Percentiles rank a stretch among this genome's conserved stretches.
phyloP scores from a whole-genome alignment of 805 yeast genomes.

The Pichia cabralensis region DNA sequence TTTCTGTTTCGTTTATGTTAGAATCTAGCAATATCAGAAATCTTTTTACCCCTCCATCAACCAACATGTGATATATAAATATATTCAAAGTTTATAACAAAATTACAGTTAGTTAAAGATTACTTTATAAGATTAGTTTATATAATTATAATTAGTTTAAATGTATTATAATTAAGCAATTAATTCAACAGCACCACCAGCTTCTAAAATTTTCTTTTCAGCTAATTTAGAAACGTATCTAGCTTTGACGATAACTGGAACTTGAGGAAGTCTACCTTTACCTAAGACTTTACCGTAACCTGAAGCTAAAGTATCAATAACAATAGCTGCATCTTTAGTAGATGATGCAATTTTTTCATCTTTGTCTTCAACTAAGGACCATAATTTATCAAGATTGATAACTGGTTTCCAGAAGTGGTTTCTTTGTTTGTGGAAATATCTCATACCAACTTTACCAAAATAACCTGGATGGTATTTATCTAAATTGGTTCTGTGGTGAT shows the following conservation, averaged over 20 bases:
- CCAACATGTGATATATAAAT: too few relatives aligned
- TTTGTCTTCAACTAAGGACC: slow-evolving; percentile 94
- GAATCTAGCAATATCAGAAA: too few relatives aligned
- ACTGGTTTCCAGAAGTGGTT: slow-evolving; percentile 97
- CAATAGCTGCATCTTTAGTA: slow-evolving; percentile 89
- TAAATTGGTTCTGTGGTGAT: slow-evolving; percentile 99
- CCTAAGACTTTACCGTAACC: slow-evolving; percentile 99
- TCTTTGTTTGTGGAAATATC: slow-evolving; percentile 96
- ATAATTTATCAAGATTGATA: slow-evolving; percentile 95
- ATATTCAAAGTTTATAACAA: too few relatives aligned
- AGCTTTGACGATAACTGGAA: slow-evolving; percentile 98
- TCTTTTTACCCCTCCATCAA: too few relatives aligned
- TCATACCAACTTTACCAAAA: slow-evolving; percentile 99
- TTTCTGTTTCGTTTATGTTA: too few relatives aligned
- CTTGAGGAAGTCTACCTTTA: slow-evolving; percentile 96
- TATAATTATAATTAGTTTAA: neutral
- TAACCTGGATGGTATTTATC: slow-evolving; percentile 99
- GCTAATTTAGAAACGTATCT: slow-evolving; percentile 99
- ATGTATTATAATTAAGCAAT: slow-evolving; percentile 73
- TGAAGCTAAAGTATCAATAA: slow-evolving; percentile 97
- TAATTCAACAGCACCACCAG: slow-evolving; percentile 99
- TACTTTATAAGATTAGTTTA: neutral
- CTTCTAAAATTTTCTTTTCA: slow-evolving; percentile 99
- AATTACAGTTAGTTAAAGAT: too few relatives aligned
- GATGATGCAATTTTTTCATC: slow-evolving; percentile 85